phyloP scores from a whole-genome alignment of 2,329 filamentous ascomycete genomes.

The Botrytis medusae region DNA sequence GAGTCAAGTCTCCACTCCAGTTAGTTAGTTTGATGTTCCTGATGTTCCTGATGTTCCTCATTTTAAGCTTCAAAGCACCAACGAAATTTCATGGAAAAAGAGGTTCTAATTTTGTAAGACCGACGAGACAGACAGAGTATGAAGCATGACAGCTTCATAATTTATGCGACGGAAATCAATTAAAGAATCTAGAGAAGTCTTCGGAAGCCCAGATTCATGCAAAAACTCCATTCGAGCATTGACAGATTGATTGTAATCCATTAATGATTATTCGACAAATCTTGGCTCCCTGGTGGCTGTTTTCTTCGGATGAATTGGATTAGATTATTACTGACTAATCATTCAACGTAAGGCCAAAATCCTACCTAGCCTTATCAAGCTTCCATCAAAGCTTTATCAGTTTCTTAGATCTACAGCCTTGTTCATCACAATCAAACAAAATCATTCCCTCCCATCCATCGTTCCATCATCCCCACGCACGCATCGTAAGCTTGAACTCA shows the following conservation, averaged over 20 bases:
- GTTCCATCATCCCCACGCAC: not conserved
- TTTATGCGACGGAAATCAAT: not conserved
- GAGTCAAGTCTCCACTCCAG: conserved; percentile 8
- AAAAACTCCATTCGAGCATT: not conserved
- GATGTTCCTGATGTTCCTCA: conserved; percentile 5
- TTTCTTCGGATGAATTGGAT: not conserved
- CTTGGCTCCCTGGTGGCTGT: too few species aligned
- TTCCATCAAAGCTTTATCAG: not conserved
- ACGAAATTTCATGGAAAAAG: not conserved
- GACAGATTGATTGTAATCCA: not conserved
- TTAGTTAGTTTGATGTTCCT: not conserved
- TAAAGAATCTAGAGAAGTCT: not conserved
- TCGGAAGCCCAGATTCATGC: not conserved
- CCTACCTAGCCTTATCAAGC: not conserved
- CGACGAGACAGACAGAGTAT: not conserved
- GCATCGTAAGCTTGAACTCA: conserved; percentile 3
- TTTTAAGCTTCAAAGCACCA: conserved; percentile 17
- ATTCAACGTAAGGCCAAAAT: not conserved
- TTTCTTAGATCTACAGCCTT: not conserved
- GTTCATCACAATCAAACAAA: conserved; percentile 5
- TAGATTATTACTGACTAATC: not conserved
- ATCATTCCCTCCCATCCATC: not conserved
- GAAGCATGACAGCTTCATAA: not conserved
- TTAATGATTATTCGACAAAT: not conserved
- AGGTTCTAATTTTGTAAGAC: not conserved